Evolutionary conservation across 2,329 filamentous ascomycete genomes (phyloP).

Genomic region (Nemania serpens): DNA sequence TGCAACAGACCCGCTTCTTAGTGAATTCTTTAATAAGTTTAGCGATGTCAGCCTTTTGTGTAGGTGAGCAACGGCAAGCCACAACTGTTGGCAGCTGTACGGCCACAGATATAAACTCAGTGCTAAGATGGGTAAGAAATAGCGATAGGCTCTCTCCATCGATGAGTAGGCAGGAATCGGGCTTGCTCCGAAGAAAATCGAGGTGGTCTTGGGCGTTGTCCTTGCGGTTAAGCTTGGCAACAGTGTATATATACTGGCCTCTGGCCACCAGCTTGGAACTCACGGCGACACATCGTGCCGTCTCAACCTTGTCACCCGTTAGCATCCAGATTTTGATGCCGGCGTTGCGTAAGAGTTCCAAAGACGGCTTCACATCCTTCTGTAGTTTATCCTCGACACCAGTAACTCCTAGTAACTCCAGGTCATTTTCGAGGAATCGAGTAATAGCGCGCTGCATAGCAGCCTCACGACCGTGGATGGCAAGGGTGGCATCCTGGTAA

Average conservation of each 20-base stretch:
- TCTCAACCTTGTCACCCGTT: constrained; percentile 98
- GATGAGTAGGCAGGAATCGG: constrained; percentile 85
- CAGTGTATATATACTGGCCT: constrained; percentile 94
- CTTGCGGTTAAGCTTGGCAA: constrained; percentile 82
- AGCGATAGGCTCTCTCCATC: constrained; percentile 89
- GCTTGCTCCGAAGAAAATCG: constrained; percentile 85
- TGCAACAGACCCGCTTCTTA: constrained; percentile 94
- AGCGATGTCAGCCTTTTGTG: constrained; percentile 94
- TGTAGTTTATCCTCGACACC: constrained; percentile 98
- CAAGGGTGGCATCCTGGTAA: constrained; percentile 80
- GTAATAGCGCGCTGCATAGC: constrained; percentile 81
- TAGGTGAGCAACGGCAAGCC: constrained; percentile 94
- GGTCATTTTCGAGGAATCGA: constrained; percentile 80
- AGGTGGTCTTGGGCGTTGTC: constrained; percentile 86
- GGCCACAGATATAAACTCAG: constrained; percentile 85
- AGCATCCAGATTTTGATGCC: constrained; percentile 99
- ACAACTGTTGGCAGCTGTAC: constrained; percentile 90
- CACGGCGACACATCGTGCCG: constrained; percentile 92
- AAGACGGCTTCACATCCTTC: constrained; percentile 89
- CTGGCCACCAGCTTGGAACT: constrained; percentile 91
- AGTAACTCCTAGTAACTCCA: constrained; percentile 95
- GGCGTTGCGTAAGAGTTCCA: constrained; percentile 93
- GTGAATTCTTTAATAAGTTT: constrained; percentile 88
- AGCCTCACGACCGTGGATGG: constrained; percentile 77
- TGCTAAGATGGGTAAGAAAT: constrained; percentile 80